Evolutionary conservation across 73 alveolate species (phyloP).

Genomic region (Loxodes magnus): DNA sequence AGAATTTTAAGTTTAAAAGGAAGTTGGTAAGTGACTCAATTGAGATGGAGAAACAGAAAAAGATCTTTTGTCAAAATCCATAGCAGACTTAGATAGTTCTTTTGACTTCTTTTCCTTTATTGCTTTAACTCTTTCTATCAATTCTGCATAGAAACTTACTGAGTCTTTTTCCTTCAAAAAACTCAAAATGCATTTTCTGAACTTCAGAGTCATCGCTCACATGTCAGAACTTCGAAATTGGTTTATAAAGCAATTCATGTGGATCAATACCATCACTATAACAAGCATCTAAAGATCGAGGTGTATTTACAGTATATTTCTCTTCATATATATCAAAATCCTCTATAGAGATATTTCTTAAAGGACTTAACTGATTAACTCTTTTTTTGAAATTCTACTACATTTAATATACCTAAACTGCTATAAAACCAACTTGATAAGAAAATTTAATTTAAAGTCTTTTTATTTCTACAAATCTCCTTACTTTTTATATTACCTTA

Average conservation of each 20-base stretch:
- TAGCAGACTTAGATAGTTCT: neutral
- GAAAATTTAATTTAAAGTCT: too few relatives aligned
- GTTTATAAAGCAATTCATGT: slow-evolving; percentile 8
- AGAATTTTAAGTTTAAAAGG: too few relatives aligned
- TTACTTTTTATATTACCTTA: too few relatives aligned
- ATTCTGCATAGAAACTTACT: neutral
- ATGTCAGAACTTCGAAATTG: neutral
- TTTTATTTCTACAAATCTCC: too few relatives aligned
- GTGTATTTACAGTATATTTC: neutral
- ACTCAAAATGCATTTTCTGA: slow-evolving; percentile 1
- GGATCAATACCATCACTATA: slow-evolving; percentile 12
- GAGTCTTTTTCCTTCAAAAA: slow-evolving; percentile 2
- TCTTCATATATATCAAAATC: neutral
- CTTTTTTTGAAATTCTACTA: too few relatives aligned
- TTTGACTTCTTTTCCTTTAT: neutral
- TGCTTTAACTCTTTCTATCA: neutral
- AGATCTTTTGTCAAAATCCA: neutral
- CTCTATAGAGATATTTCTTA: neutral
- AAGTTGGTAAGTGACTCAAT: too few relatives aligned
- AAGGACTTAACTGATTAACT: too few relatives aligned
- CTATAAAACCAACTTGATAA: too few relatives aligned
- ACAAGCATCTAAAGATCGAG: slow-evolving; percentile 14
- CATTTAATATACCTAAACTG: too few relatives aligned
- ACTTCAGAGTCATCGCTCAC: neutral
- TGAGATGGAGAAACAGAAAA: neutral